Conservation (phyloP, 1,284 basidiomycete genomes). For the Cryptococcus depauperatus region DNA sequence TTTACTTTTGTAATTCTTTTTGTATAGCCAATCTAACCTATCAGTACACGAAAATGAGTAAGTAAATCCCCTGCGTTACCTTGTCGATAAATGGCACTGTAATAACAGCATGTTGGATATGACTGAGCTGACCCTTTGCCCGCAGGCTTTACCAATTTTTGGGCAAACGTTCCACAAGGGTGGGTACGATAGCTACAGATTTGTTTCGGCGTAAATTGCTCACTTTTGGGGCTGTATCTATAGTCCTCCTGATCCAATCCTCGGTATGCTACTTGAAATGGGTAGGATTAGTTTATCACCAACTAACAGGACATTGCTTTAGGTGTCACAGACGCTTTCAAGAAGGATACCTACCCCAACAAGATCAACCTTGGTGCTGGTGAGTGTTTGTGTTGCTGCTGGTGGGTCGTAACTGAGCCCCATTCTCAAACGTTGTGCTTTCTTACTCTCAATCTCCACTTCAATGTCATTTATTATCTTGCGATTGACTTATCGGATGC, state of each 20-base stretch:
- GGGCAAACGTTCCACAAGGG: slow-evolving; percentile 27
- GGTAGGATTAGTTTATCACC: neutral
- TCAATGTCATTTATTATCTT: neutral
- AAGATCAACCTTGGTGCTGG: slow-evolving; percentile 97
- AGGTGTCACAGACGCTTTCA: slow-evolving; percentile 46
- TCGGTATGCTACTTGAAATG: slow-evolving; percentile 17
- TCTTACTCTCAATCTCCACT: neutral
- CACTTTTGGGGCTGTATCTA: neutral
- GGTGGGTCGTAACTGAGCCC: too few species aligned
- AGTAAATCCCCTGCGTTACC: too few species aligned
- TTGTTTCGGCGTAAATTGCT: neutral
- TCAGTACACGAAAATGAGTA: too few species aligned
- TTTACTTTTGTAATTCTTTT: too few species aligned
- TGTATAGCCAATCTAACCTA: too few species aligned
- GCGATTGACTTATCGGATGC: neutral
- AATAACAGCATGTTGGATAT: too few species aligned
- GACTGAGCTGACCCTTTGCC: too few species aligned
- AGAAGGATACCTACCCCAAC: slow-evolving; percentile 74
- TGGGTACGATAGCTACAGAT: slow-evolving; percentile 7
- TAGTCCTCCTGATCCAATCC: slow-evolving; percentile 29
- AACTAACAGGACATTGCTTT: neutral
- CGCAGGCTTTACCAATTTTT: slow-evolving; percentile 31
- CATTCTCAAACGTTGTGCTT: neutral
- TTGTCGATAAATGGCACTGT: too few species aligned
- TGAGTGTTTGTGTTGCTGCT: slow-evolving; percentile 32